Conservation (phyloP, 805 yeast species). For the Scheffersomyces ergatensis region DNA sequence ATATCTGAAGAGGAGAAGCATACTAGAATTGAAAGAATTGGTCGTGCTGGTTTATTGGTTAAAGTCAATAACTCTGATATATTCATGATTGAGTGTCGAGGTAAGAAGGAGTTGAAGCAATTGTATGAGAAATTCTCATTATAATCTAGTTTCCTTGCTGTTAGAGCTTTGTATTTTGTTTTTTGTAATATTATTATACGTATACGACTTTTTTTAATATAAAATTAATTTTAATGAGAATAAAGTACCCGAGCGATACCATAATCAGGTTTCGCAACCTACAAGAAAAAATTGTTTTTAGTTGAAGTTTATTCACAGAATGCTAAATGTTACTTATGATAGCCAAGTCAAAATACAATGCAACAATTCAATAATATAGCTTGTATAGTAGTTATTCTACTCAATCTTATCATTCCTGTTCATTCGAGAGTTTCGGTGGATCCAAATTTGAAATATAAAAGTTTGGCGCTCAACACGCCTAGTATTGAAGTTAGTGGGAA, state of each 20-base stretch:
- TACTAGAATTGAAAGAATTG: conserved; percentile 32
- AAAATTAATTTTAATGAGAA: too few species aligned
- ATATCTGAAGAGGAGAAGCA: conserved; percentile 26
- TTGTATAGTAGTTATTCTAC: too few species aligned
- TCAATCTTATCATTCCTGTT: background rate
- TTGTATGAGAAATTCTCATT: conserved; percentile 37
- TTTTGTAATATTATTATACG: background rate
- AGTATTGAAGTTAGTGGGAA: conserved; percentile 64
- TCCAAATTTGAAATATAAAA: background rate
- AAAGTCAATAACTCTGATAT: conserved; percentile 26
- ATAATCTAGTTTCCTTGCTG: too few species aligned
- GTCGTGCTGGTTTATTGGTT: conserved; percentile 42
- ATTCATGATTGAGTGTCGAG: conserved; percentile 44
- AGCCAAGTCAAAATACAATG: too few species aligned
- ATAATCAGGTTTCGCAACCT: too few species aligned
- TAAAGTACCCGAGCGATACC: too few species aligned
- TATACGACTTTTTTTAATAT: too few species aligned
- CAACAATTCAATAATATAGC: too few species aligned
- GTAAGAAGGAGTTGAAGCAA: conserved; percentile 36
- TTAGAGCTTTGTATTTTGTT: background rate
- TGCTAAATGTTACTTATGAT: too few species aligned
- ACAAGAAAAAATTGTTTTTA: too few species aligned
- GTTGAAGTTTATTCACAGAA: too few species aligned
- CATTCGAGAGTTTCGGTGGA: background rate
- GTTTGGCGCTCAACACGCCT: background rate